These are phyloP conservation scores for Suhomyces sp. DNA, from an alignment of 805 yeast species.

Conservation along the genomic window DNA sequence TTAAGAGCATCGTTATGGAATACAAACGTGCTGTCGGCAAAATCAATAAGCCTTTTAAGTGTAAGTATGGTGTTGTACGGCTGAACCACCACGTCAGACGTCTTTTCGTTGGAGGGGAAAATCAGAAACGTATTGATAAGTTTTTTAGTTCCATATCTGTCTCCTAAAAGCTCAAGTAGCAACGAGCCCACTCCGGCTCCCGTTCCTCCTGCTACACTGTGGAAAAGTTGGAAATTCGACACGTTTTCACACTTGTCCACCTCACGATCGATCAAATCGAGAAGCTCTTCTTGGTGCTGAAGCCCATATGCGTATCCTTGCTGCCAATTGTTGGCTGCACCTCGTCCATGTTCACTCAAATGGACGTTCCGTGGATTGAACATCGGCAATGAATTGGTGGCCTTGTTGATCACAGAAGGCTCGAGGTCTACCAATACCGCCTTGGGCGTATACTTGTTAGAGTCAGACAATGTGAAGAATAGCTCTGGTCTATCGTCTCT, in stretches of 20 bases:
- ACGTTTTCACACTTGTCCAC: conserved; percentile 85
- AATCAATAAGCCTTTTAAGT: conserved; percentile 73
- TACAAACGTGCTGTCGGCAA: conserved; percentile 83
- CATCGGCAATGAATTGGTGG: conserved; percentile 52
- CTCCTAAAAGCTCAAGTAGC: conserved; percentile 72
- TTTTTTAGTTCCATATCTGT: conserved; percentile 75
- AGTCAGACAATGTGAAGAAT: conserved; percentile 75
- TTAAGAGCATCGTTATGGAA: conserved; percentile 86
- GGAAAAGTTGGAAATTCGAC: conserved; percentile 87
- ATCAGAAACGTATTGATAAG: conserved; percentile 81
- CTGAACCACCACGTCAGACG: conserved; percentile 96
- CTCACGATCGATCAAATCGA: conserved; percentile 85
- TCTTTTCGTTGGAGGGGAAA: conserved; percentile 72
- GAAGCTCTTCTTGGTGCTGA: conserved; percentile 63
- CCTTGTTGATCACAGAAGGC: conserved; percentile 78
- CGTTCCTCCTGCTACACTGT: conserved; percentile 98
- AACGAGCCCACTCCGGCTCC: conserved; percentile 94
- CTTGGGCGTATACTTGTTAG: conserved; percentile 81
- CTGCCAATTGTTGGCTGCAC: conserved; percentile 97
- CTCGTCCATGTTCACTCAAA: conserved; percentile 75
- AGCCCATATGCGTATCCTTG: conserved; percentile 80
- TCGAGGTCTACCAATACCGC: conserved; percentile 84
- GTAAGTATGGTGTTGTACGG: conserved; percentile 91
- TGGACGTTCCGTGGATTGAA: conserved; percentile 83
- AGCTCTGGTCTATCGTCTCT: conserved; percentile 76